These are phyloP conservation scores for Wickerhamiella qilinensis DNA, from an alignment of 805 yeast genomes.

Conservation along the genomic window DNA sequence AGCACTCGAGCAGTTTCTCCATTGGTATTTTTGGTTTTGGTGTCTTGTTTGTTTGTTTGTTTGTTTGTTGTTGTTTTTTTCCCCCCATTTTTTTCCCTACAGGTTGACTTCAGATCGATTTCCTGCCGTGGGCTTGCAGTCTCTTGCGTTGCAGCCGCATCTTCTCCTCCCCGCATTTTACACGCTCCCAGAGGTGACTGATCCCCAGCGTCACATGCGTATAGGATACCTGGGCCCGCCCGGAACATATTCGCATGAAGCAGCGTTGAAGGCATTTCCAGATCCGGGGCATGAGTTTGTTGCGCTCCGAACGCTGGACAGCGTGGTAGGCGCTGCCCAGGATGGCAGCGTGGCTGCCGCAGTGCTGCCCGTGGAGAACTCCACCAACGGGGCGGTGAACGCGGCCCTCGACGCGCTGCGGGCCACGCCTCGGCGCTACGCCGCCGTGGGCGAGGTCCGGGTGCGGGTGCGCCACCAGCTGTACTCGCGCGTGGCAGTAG, in stretches of 20 bases:
- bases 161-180: too few species aligned
- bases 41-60: too few species aligned
- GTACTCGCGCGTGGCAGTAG: slow-evolving; percentile 26
- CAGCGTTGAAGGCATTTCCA: slow-evolving; percentile 14
- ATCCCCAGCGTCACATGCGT: too few species aligned
- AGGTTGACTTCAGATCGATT: too few species aligned
- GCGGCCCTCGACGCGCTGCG: slow-evolving; percentile 63
- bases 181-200: too few species aligned
- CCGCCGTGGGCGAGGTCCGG: slow-evolving; percentile 45
- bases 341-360: slow-evolving; percentile 41
- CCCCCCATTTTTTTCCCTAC: too few species aligned
- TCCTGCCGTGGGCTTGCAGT: too few species aligned
- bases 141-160: too few species aligned
- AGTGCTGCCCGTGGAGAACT: slow-evolving; percentile 83
- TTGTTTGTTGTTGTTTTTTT: too few species aligned
- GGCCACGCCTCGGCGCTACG: slow-evolving; percentile 25
- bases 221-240: slow-evolving; percentile 69
- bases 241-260: slow-evolving; percentile 91
- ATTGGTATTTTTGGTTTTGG: too few species aligned
- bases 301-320: slow-evolving; percentile 21
- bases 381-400: slow-evolving; percentile 87
- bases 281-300: slow-evolving; percentile 10
- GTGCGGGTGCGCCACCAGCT: slow-evolving; percentile 74
- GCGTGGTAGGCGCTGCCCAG: slow-evolving; percentile 46
- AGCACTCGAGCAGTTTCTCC: too few species aligned